Evolutionary conservation across 2,329 filamentous ascomycete genomes (phyloP).

Genomic region (Cytospora piceae): DNA sequence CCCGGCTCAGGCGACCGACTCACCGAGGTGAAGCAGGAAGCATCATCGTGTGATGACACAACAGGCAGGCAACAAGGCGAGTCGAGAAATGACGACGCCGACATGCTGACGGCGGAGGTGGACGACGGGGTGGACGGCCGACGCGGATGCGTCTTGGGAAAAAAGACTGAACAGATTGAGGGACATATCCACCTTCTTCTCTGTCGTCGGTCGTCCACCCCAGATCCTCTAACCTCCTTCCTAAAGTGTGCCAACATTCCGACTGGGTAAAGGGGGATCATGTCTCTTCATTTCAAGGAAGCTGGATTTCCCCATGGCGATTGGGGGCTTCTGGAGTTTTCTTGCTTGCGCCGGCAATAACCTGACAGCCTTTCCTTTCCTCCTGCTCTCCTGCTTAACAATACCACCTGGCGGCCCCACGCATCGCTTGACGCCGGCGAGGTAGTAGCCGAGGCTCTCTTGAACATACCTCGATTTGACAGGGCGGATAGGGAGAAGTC

Average conservation of each 20-base stretch:
- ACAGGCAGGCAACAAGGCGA: background rate
- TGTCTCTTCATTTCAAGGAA: conserved; percentile 1
- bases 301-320: conserved; percentile 9
- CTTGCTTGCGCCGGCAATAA: conserved; percentile 10
- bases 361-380: background rate
- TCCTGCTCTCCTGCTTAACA: background rate
- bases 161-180: background rate
- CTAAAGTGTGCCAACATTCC: conserved; percentile 15
- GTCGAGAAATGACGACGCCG: background rate
- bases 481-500: background rate
- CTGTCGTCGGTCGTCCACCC: background rate
- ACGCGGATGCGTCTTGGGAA: no score
- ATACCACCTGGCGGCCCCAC: background rate
- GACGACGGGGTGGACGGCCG: background rate
- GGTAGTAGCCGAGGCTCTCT: background rate
- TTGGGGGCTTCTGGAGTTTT: background rate
- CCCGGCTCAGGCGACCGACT: background rate
- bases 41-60: background rate
- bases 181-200: background rate
- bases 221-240: conserved; percentile 23
- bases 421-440: background rate
- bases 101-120: background rate
- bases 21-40: background rate
- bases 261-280: conserved; percentile 3
- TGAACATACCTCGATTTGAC: background rate